Base-by-base conservation (phyloP, 768 basidiomycete genomes). In the Leucosporidium yakuticum region DNA sequence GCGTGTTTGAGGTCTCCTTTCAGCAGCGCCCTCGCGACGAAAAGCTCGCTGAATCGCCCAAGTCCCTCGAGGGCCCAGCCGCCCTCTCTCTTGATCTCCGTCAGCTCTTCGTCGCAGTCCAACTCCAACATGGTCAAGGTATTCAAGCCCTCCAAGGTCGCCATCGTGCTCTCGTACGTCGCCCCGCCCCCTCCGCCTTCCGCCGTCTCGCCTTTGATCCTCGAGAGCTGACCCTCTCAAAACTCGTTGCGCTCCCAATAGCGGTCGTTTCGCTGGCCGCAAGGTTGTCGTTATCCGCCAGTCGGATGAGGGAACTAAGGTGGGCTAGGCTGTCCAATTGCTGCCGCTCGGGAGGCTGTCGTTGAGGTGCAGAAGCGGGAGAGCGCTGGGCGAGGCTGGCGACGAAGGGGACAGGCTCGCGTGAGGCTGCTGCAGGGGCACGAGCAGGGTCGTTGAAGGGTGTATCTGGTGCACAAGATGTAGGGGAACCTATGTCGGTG, bases 211-310 rank as follows among this genome's bases (percentile, higher is more conserved):
- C 34, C n/a, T n/a, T n/a, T n/a, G n/a, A n/a, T n/a, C n/a, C n/a
- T 15, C 39, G 17, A 9, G 39, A 44, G 39, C 39, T 44, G 39
- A 44, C 39, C 39, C 39, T 12, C 6, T 44, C 39, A 44, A 44
- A 44, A 44, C 39, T 44, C 39, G 39, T 44, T 44, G 39, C 39
- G 39, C 39, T 44, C 14, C 14, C 93, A 82, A 6, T 44, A 44
- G 39, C 39, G 96, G 96, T 79, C 93, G 96, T 79, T 96, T 97
- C 80, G 96, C 96, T 74, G 96, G 96, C 79, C 92, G 91, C 84
- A 99, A 99, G 85, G 95, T 97, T 75, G 95, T 99, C 70, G 90
- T 98, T 74, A 92, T 99, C 81, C 96, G 94, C 83, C 95, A 97
- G 81, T 79, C 87, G 71, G 96, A 99, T 79, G 96, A 98, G 79